These are phyloP conservation scores for Chalaropsis thielavioides DNA, from an alignment of 2,329 filamentous ascomycete species.

Conservation along the genomic window DNA sequence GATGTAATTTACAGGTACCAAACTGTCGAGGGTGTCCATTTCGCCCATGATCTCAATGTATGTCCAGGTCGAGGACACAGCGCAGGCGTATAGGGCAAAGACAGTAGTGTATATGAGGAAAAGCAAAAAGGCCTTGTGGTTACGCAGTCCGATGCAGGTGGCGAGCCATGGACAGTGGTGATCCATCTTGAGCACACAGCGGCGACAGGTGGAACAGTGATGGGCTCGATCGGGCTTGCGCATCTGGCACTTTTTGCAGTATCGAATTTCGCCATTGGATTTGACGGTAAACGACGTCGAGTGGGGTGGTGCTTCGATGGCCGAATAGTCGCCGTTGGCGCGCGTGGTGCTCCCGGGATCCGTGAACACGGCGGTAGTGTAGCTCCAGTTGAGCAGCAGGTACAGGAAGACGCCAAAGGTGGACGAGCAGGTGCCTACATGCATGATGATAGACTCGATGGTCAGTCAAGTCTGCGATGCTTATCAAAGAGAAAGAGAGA, in stretches of 20 bases:
- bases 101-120: conserved; percentile 82
- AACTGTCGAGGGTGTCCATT: conserved; percentile 53
- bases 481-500: not conserved
- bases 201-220: conserved; percentile 88
- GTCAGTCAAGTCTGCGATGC: not conserved
- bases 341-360: conserved; percentile 61
- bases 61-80: conserved; percentile 65
- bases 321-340: conserved; percentile 53
- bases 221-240: conserved; percentile 91
- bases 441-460: not conserved
- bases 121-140: conserved; percentile 89
- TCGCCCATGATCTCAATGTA: conserved; percentile 67
- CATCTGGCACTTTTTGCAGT: conserved; percentile 94
- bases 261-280: conserved; percentile 70
- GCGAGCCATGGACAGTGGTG: conserved; percentile 98
- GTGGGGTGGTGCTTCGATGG: conserved; percentile 36
- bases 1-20: conserved; percentile 83
- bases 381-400: conserved; percentile 68
- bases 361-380: conserved; percentile 87
- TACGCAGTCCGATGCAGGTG: conserved; percentile 82
- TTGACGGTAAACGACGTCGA: conserved; percentile 81
- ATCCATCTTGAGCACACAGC: conserved; percentile 98
- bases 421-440: conserved; percentile 40
- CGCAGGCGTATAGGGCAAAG: conserved; percentile 72
- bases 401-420: conserved; percentile 58